Conservation (phyloP, 345 rosid genomes). For the Pseudoturritis turrita region DNA sequence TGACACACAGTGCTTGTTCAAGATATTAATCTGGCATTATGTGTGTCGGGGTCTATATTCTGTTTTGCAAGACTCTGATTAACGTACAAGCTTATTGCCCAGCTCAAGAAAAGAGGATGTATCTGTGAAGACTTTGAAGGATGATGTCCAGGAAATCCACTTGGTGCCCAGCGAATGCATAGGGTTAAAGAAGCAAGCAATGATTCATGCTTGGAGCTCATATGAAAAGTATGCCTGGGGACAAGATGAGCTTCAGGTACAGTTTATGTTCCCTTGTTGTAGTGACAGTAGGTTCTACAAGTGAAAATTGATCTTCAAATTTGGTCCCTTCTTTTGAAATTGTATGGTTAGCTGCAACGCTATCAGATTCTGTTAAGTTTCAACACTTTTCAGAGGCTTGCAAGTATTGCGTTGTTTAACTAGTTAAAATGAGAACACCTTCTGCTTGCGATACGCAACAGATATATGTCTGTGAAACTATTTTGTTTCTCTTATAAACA, state of each 20-base stretch:
- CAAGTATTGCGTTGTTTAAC: neutral
- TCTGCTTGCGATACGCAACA: neutral
- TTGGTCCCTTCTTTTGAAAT: neutral
- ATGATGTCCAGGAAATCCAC: slow-evolving; percentile 49
- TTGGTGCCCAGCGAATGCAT: slow-evolving; percentile 63
- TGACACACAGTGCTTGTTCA: neutral
- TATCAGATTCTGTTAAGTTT: neutral
- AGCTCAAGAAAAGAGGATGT: slow-evolving; percentile 20
- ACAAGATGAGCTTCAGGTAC: slow-evolving; percentile 91
- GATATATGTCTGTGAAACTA: neutral
- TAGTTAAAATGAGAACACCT: neutral
- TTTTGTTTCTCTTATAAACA: slow-evolving; percentile 23
- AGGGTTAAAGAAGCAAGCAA: slow-evolving; percentile 92
- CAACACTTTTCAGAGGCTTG: neutral
- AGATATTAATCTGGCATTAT: neutral
- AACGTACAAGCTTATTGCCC: neutral
- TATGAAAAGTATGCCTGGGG: slow-evolving; percentile 99
- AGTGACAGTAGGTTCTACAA: neutral
- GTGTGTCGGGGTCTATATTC: neutral
- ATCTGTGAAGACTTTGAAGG: slow-evolving; percentile 18
- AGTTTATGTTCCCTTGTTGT: neutral
- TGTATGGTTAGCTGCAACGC: neutral
- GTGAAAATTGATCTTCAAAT: neutral
- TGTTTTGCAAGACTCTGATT: neutral
- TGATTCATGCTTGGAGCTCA: slow-evolving; percentile 95